These are phyloP conservation scores for Xylaria sp. DNA, from an alignment of 2,329 filamentous ascomycete genomes.

Conservation along the genomic window DNA sequence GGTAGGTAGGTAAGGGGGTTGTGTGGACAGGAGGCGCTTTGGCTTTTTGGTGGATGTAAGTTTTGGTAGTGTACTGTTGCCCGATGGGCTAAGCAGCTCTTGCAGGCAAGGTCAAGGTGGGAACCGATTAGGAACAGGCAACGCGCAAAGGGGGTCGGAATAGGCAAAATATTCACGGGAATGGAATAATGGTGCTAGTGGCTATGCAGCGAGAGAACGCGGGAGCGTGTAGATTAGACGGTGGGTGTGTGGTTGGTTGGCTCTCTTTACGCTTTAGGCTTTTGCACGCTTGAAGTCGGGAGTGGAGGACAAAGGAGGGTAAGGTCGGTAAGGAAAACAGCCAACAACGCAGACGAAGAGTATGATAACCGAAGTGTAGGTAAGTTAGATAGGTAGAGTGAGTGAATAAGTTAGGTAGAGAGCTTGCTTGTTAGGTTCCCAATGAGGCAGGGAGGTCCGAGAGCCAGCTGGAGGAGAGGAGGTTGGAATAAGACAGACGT, in stretches of 20 bases:
- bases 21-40: constrained; percentile 35
- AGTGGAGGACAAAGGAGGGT: constrained; percentile 28
- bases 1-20: constrained; percentile 22
- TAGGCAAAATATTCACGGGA: constrained; percentile 35
- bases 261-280: constrained; percentile 22
- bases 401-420: not conserved
- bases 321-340: not conserved
- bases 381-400: not conserved
- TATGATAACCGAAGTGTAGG: constrained; percentile 4
- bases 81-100: constrained; percentile 44
- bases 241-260: not conserved
- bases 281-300: constrained; percentile 14
- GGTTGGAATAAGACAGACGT: not conserved
- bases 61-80: constrained; percentile 23
- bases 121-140: constrained; percentile 35
- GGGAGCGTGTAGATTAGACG: constrained; percentile 18
- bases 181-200: constrained; percentile 38
- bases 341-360: constrained; percentile 4
- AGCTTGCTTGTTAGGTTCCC: constrained; percentile 3
- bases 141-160: constrained; percentile 38
- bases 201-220: constrained; percentile 34
- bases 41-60: constrained; percentile 19
- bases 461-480: not conserved
- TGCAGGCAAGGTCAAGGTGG: constrained; percentile 36
- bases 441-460: constrained; percentile 16